A percentile compares a stretch with the other conserved stretches of the same genome.
phyloP scores from a whole-genome alignment of 108 stramenopile genomes.

The Skeletonema tropicum region DNA sequence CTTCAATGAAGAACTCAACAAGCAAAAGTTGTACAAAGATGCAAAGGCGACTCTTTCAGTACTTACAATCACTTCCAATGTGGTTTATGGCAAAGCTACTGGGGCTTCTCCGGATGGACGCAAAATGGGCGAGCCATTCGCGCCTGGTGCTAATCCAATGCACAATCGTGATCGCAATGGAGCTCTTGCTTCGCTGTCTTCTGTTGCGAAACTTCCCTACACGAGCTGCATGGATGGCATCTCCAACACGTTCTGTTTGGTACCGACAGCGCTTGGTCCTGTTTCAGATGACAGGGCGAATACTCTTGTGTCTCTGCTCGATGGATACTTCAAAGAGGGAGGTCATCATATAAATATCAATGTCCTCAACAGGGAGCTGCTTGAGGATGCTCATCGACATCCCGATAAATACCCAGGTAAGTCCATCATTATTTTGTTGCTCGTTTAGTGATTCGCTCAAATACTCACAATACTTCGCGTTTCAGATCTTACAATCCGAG shows the following conservation, averaged over 20 bases:
- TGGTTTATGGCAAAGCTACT: constrained; percentile 70
- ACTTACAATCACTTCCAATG: constrained; percentile 70
- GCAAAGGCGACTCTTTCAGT: constrained; percentile 66
- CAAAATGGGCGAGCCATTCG: constrained; percentile 58
- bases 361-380: constrained; percentile 50
- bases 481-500: constrained; percentile 63
- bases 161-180: constrained; percentile 64
- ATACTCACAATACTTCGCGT: background rate
- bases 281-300: constrained; percentile 21
- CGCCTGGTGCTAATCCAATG: constrained; percentile 54
- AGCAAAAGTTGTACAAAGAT: constrained; percentile 60
- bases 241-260: constrained; percentile 70
- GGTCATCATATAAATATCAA: constrained; percentile 75
- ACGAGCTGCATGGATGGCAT: constrained; percentile 70
- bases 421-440: background rate
- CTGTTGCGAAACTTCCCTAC: constrained; percentile 74
- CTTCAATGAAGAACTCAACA: constrained; percentile 61
- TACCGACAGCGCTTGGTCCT: constrained; percentile 64
- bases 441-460: background rate
- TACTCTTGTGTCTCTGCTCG: constrained; percentile 62
- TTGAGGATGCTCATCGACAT: constrained; percentile 65
- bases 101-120: constrained; percentile 71
- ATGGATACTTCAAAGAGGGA: constrained; percentile 62
- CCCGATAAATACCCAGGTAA: constrained; percentile 65
- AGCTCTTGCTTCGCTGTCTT: constrained; percentile 64